Conservation (phyloP, 139 green algal genomes). For the Gonium pectorale region DNA sequence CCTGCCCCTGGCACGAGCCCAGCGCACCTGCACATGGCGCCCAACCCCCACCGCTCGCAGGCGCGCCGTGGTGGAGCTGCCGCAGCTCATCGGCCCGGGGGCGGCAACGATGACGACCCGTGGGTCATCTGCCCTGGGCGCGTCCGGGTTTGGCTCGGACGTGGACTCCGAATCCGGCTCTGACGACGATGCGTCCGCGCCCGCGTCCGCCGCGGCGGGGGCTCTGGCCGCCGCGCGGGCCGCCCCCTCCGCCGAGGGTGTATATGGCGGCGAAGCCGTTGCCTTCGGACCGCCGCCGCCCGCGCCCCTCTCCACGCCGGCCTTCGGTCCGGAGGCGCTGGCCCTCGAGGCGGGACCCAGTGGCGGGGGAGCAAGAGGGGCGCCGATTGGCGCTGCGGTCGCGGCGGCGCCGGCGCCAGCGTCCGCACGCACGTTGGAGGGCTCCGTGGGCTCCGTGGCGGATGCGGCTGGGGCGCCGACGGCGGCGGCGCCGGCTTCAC, state of each 20-base stretch:
- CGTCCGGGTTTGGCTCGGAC: background rate
- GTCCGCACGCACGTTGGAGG: no score
- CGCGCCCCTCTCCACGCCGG: background rate
- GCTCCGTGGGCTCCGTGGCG: no score
- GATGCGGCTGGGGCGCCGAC: no score
- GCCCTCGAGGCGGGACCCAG: background rate
- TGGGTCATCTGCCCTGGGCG: no score
- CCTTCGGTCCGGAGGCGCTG: background rate
- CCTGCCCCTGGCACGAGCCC: no score
- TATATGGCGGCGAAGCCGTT: no score
- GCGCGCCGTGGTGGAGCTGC: constrained; percentile 49
- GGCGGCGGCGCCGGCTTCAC: no score
- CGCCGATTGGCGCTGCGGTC: no score
- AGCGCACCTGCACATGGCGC: no score
- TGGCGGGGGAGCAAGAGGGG: background rate
- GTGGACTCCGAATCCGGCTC: background rate
- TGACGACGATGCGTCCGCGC: no score
- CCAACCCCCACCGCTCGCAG: no score
- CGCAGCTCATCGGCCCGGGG: background rate
- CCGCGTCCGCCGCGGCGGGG: background rate
- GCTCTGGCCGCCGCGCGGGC: background rate
- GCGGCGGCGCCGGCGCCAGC: no score
- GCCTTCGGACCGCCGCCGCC: background rate
- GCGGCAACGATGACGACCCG: background rate
- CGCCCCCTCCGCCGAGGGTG: background rate